Base-by-base conservation (phyloP, 2,329 filamentous ascomycete species). In the Phaeosphaeriaceae sp. region DNA sequence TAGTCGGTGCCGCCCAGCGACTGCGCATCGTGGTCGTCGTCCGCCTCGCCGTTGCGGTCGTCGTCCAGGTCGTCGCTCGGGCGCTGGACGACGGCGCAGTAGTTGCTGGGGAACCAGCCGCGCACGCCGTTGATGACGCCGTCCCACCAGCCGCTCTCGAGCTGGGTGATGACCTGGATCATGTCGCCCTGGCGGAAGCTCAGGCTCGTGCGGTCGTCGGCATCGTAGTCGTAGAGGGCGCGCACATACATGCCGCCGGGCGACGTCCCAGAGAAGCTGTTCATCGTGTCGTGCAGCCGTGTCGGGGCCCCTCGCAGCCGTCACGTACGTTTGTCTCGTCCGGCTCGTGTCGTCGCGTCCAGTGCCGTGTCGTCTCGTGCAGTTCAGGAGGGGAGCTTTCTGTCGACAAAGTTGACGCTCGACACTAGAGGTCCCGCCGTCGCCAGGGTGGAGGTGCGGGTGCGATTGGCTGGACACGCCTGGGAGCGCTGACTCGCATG, bases 101-200 rank as follows among this genome's bases (percentile, higher is more conserved):
- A 99, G 79, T 99, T 99, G 84, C 94, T 98, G 40, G 95, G 95
- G 78, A 99, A 99, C 95, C 95, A 99, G 76, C 95, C 95, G 75
- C 95, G 89, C 68, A 97, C 91, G 58, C 93, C 92, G 73, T 97
- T 95, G 76, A 99, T 97, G 55, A 99, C 92, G 49, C 95, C 95
- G 81, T 99, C 95, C 95, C 95, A 99, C 95, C 95, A 99, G 56
- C 95, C 95, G 72, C 93, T 98, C 79, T 99, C 95, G 56, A 98
- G 85, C 80, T 97, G 94, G 53, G 95, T 99, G 71, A 99, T 94
- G 70, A 99, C 95, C 81, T 98, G 94, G 71, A 99, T 99, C 67
- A 98, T 89, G 80, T 99, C 95, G 73, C 95, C 95, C 78, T 96
- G 91, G 71, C 92, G 92, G 79, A 99, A 99, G 80, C 93, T 98